These are phyloP conservation scores for Plasmodium vivax DNA, from an alignment of 169 alveolate species.

Conservation along the genomic window DNA sequence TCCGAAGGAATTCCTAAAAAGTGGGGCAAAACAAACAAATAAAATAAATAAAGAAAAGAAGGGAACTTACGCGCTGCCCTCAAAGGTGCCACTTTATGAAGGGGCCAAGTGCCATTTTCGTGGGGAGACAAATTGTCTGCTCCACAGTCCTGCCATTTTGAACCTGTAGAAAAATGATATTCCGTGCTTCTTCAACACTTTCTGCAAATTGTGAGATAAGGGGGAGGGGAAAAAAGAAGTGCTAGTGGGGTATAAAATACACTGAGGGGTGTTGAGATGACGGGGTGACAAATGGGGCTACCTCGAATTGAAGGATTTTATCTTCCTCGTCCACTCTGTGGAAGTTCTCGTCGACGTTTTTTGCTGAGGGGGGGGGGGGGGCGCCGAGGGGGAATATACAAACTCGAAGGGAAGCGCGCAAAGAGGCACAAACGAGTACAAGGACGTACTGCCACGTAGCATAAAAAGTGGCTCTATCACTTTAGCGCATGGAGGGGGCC, in stretches of 20 bases:
- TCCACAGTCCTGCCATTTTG: background rate
- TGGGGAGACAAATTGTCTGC: background rate
- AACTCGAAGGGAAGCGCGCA: background rate
- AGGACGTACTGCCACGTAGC: background rate
- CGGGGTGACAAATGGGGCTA: background rate
- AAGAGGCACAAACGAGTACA: background rate
- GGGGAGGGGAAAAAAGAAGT: background rate
- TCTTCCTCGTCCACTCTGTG: conserved; percentile 50
- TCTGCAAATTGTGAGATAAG: conserved; percentile 1
- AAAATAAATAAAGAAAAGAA: background rate
- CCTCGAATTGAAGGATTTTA: conserved; percentile 55
- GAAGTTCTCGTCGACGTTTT: conserved; percentile 58
- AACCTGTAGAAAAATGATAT: conserved; percentile 71
- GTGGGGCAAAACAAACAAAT: background rate
- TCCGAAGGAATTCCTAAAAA: conserved; percentile 85
- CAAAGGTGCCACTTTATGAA: background rate
- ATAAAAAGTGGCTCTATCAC: no score
- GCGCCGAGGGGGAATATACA: background rate
- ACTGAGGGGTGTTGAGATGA: background rate
- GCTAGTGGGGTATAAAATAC: background rate
- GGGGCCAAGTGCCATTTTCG: background rate
- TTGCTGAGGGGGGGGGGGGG: background rate
- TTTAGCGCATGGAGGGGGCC: background rate
- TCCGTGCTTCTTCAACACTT: conserved; percentile 52
- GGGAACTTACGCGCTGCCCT: background rate